These are phyloP conservation scores for Erythrophleum fordii DNA, from an alignment of 306 rosid species.

Conservation along the genomic window DNA sequence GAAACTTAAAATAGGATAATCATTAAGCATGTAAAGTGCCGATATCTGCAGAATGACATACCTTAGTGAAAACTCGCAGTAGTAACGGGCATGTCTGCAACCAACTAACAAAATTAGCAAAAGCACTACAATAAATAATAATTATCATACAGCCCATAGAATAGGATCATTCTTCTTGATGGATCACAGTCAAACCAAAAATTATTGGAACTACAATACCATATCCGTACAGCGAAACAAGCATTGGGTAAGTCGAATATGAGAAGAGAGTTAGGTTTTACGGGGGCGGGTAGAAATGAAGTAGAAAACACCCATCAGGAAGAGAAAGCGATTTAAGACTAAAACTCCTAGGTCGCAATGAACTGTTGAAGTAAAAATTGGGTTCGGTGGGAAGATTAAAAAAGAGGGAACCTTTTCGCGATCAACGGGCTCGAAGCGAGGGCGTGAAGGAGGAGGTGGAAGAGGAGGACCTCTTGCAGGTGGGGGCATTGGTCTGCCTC, in stretches of 20 bases:
- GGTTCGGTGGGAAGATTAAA: background rate
- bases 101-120: background rate
- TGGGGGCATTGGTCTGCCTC: too few species aligned
- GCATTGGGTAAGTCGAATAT: background rate
- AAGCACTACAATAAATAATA: background rate
- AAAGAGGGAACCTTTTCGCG: too few species aligned
- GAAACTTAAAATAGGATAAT: background rate
- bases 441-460: too few species aligned
- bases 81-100: conserved; percentile 89
- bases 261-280: background rate
- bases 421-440: too few species aligned
- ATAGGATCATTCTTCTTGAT: background rate
- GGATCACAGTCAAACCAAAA: background rate
- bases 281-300: background rate
- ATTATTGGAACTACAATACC: background rate
- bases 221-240: background rate
- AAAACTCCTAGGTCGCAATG: background rate
- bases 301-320: background rate
- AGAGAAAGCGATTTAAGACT: background rate
- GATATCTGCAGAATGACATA: conserved; percentile 20
- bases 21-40: background rate
- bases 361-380: background rate
- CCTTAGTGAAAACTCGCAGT: conserved; percentile 95
- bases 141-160: background rate
- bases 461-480: too few species aligned